Evolutionary conservation across 345 rosid species (phyloP), one percentile per base, ranked within the genome.

Genomic region (Stellera chamaejasme): DNA sequence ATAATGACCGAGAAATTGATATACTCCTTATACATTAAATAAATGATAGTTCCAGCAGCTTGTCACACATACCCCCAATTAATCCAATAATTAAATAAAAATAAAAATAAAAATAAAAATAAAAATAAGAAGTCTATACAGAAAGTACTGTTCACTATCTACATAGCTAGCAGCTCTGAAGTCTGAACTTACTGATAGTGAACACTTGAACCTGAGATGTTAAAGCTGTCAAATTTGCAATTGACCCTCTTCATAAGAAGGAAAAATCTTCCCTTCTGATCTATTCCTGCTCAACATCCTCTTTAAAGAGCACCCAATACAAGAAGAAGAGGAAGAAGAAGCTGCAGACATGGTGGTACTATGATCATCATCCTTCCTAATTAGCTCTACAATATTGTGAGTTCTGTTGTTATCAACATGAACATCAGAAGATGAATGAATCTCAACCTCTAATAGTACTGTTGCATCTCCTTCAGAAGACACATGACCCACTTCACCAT

Each of bases 261-360:
- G 80, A 50, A 77, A 78, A 60, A 78, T 70, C 39, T 72, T 83
- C 43, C 69, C 44, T 48, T 82, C 86, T 64, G 88, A 76, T 71
- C 81, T 74, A 54, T 62, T 85, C 71, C 70, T 72, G 74, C 84
- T 81, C 77, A 87, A 49, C 84, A 87, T 83, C 44, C 86, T 83
- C 77, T 48, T 87, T 67, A 87, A 69, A 10, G 88, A 79, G 58
- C 63, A 54, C 10, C 72, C 79, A 43, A 77, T 4, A 12, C 65
- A 57, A 51, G 75, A 66, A 4, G 67, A 39, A 5, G 46, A 16
- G 16, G 64, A 45, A 43, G 77, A 62, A 50, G 79, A 77, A 53
- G 75, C 28, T 12, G 65, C 6, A 9, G 74, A 19, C 48, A 32
- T 52, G 4, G 51, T 19, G 0, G 23, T 19, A 19, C 23, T 19